These are phyloP conservation scores for Linum usitatissimum DNA, from an alignment of 345 rosid species.

Conservation along the genomic window DNA sequence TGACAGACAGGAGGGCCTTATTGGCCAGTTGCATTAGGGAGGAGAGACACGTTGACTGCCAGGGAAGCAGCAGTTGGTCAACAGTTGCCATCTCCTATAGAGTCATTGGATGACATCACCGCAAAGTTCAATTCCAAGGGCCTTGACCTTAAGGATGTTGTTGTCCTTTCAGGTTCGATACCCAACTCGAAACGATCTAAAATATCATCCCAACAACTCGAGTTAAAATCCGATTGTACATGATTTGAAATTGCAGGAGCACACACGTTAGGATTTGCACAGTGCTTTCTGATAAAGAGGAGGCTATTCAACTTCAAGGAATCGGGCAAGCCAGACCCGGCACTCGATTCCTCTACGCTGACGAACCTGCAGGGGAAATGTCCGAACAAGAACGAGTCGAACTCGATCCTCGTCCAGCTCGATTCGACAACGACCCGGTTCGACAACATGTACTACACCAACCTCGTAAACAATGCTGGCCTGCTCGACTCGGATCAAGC, in stretches of 20 bases:
- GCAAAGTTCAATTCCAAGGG: slow-evolving; percentile 69
- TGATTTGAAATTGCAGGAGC: slow-evolving; percentile 38
- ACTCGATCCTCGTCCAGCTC: slow-evolving; percentile 54
- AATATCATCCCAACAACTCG: too few species aligned
- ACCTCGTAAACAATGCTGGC: slow-evolving; percentile 38
- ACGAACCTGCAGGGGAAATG: slow-evolving; percentile 36
- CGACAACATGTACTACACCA: slow-evolving; percentile 59
- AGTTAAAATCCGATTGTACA: too few species aligned
- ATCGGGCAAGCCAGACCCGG: slow-evolving; percentile 67
- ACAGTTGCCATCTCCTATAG: slow-evolving; percentile 66
- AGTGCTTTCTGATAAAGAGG: slow-evolving; percentile 69
- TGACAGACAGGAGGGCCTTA: slow-evolving; percentile 61
- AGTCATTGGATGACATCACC: slow-evolving; percentile 49
- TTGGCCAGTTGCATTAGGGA: slow-evolving; percentile 56
- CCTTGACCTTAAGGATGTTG: slow-evolving; percentile 77
- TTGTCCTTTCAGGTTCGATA: slow-evolving; percentile 74
- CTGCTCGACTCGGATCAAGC: slow-evolving; percentile 74
- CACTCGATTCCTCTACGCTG: slow-evolving; percentile 39
- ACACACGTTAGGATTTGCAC: slow-evolving; percentile 86
- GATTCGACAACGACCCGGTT: slow-evolving; percentile 41
- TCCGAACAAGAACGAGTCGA: slow-evolving; percentile 47
- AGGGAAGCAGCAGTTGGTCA: slow-evolving; percentile 54
- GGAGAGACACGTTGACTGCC: slow-evolving; percentile 58
- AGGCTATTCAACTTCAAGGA: slow-evolving; percentile 64
- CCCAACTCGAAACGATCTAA: too few species aligned